A percentile compares a stretch with the other conserved stretches of the same genome.
phyloP scores from a whole-genome alignment of 768 basidiomycete genomes.

The Lactarius tabidus region DNA sequence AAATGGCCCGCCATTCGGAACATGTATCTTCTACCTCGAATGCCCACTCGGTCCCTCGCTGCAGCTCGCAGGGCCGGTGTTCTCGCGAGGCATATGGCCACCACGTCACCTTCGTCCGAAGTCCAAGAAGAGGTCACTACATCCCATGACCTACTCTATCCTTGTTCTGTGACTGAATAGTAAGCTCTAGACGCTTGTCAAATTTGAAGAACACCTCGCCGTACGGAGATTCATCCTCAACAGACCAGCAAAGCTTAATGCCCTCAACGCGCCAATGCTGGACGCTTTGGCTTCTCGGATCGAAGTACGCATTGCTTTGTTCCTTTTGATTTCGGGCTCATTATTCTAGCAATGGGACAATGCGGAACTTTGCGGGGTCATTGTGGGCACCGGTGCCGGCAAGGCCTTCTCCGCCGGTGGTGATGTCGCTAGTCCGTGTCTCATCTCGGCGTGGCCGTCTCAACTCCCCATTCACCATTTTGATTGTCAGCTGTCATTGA shows the following conservation, averaged over 20 bases:
- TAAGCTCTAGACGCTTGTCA: constrained; percentile 41
- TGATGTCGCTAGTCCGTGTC: constrained; percentile 75
- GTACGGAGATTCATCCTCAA: constrained; percentile 75
- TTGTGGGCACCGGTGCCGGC: constrained; percentile 68
- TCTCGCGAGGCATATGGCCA: constrained; percentile 37
- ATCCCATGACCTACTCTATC: background rate
- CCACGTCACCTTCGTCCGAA: constrained; percentile 16
- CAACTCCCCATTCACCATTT: background rate
- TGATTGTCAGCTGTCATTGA: constrained; percentile 49
- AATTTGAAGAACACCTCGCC: constrained; percentile 63
- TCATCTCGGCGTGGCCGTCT: background rate
- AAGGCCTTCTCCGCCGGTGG: constrained; percentile 93
- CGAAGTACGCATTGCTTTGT: constrained; percentile 46
- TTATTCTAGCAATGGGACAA: constrained; percentile 65
- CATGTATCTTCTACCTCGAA: constrained; percentile 17
- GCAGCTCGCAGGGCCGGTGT: constrained; percentile 33
- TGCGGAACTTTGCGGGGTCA: constrained; percentile 64
- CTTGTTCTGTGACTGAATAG: constrained; percentile 12
- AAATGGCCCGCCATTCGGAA: background rate
- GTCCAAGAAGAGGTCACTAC: constrained; percentile 15
- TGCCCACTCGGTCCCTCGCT: constrained; percentile 21
- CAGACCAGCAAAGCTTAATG: constrained; percentile 75
- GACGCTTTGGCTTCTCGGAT: constrained; percentile 64
- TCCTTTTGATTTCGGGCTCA: background rate
- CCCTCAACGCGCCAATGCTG: constrained; percentile 78